phyloP scores from a whole-genome alignment of 2,329 filamentous ascomycete species.

The Hymenoscyphus fraxineus region DNA sequence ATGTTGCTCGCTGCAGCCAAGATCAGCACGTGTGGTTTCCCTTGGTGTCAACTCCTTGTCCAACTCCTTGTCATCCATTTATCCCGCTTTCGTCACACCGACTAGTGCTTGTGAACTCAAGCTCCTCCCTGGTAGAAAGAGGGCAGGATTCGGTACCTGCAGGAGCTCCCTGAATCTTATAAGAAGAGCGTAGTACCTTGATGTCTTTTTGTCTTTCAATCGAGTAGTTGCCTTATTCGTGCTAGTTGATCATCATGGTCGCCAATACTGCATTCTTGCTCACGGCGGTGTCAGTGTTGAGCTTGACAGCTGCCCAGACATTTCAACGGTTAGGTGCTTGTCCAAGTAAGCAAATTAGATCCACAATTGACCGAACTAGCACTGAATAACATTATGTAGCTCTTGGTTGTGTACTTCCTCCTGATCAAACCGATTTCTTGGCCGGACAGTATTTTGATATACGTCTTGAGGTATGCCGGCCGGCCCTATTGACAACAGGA shows the following conservation, averaged over 20 bases:
- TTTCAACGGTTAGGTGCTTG: slow-evolving; percentile 58
- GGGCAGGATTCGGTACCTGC: slow-evolving; percentile 9
- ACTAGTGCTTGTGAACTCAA: background rate
- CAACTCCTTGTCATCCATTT: background rate
- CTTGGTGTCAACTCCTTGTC: background rate
- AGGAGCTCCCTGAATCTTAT: slow-evolving; percentile 6
- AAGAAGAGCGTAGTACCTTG: slow-evolving; percentile 4
- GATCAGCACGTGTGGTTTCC: slow-evolving; percentile 1
- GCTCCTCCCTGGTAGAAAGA: slow-evolving; percentile 4
- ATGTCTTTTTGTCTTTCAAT: slow-evolving; percentile 5
- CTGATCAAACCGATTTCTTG: slow-evolving; percentile 71
- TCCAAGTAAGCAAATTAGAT: slow-evolving; percentile 34
- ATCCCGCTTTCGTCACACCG: background rate
- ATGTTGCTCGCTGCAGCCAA: background rate
- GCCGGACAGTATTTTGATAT: slow-evolving; percentile 83
- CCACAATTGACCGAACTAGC: slow-evolving; percentile 8
- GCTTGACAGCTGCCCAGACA: slow-evolving; percentile 50
- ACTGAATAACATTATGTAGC: slow-evolving; percentile 27
- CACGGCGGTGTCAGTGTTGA: slow-evolving; percentile 37
- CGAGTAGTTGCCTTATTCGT: background rate
- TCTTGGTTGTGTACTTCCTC: slow-evolving; percentile 57
- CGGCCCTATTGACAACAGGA: background rate
- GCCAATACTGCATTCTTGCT: slow-evolving; percentile 29
- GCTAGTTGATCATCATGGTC: slow-evolving; percentile 27
- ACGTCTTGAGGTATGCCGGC: slow-evolving; percentile 55